phyloP scores from a whole-genome alignment of 116 monocot genomes.

The Iris pallida region DNA sequence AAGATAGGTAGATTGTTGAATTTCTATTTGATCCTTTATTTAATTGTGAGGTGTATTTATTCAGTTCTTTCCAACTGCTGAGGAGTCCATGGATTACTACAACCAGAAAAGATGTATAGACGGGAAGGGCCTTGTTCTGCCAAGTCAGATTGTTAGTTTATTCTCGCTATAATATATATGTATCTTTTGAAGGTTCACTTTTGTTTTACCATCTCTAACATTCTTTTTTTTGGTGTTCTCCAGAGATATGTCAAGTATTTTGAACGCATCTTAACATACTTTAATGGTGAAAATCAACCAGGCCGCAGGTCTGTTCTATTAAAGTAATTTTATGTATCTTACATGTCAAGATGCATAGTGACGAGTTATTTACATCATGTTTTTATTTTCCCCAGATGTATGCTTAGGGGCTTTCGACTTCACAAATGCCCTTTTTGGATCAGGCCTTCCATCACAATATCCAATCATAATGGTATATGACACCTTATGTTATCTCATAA shows the following conservation, averaged over 20 bases:
- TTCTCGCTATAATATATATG: not conserved
- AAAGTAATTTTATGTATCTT: not conserved
- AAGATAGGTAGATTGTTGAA: not conserved
- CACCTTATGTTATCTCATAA: too few species aligned
- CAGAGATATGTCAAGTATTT: constrained; percentile 94
- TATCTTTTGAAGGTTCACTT: not conserved
- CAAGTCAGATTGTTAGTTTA: constrained; percentile 89
- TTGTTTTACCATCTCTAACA: not conserved
- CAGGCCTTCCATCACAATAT: constrained; percentile 80
- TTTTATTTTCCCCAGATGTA: constrained; percentile 47
- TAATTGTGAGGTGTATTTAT: not conserved
- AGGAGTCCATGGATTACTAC: constrained; percentile 83
- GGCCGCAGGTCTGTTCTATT: constrained; percentile 43
- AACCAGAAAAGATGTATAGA: constrained; percentile 95
- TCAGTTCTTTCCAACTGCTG: constrained; percentile 90
- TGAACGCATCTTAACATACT: constrained; percentile 76
- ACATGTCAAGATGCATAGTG: not conserved
- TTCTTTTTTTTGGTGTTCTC: constrained; percentile 22
- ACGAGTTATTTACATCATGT: not conserved
- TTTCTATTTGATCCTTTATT: constrained; percentile 1
- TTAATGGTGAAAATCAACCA: constrained; percentile 80
- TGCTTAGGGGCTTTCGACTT: constrained; percentile 87
- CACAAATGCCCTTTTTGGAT: constrained; percentile 89
- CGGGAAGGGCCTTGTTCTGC: constrained; percentile 88
- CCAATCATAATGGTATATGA: constrained; percentile 91